Conservation (phyloP, 345 rosid species). For the Triadica sebifera region DNA sequence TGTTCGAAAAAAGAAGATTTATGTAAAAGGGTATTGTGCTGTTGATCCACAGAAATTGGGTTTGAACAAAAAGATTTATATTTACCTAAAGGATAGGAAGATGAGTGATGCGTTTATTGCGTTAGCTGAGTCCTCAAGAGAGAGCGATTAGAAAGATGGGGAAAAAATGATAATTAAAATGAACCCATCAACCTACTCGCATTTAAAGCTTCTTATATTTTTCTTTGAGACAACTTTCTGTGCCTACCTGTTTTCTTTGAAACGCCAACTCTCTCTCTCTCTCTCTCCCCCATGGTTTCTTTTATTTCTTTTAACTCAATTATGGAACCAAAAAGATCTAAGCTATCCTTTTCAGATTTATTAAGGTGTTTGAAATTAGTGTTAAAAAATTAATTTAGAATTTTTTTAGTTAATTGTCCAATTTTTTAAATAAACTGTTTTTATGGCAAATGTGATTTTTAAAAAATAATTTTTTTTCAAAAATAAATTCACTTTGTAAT, state of each 20-base stretch:
- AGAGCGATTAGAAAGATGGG: constrained; percentile 25
- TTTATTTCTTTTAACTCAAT: neutral
- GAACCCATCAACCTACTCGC: constrained; percentile 39
- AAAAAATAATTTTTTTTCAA: too few relatives aligned
- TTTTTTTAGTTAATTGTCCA: too few relatives aligned
- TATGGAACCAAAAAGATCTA: neutral
- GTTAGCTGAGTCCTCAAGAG: constrained; percentile 43
- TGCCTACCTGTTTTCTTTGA: constrained; percentile 22
- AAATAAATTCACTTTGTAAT: too few relatives aligned
- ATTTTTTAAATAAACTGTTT: too few relatives aligned
- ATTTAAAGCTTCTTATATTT: constrained; percentile 46
- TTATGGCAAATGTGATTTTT: too few relatives aligned
- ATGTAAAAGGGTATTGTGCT: neutral
- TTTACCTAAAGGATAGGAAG: neutral
- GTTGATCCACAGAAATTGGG: constrained; percentile 29
- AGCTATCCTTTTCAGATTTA: too few relatives aligned
- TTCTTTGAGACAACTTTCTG: constrained; percentile 18
- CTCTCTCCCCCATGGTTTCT: neutral
- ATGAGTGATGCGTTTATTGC: constrained; percentile 15
- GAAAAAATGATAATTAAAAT: constrained; percentile 1
- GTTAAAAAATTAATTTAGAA: too few relatives aligned
- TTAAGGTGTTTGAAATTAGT: too few relatives aligned
- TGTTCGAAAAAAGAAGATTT: neutral
- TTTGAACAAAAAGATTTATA: constrained; percentile 19
- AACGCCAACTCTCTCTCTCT: neutral